These are phyloP conservation scores for Tetragonia tetragonoides DNA, from an alignment of 148 eudicot species.

Conservation along the genomic window DNA sequence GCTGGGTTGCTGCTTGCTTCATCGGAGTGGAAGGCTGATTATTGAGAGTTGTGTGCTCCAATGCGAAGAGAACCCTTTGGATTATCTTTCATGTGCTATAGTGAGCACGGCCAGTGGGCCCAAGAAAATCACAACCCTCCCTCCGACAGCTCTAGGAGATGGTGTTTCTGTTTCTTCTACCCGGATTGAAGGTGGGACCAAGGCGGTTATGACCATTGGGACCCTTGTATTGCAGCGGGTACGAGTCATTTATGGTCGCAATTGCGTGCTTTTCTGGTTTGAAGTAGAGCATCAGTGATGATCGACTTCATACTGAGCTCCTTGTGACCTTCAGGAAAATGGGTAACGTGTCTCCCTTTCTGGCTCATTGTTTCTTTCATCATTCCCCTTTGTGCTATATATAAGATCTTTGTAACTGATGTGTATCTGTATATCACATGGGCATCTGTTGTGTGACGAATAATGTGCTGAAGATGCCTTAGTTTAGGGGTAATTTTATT, in stretches of 20 bases:
- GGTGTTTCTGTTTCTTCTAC: constrained; percentile 76
- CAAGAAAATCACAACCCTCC: constrained; percentile 34
- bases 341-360: not conserved
- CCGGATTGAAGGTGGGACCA: constrained; percentile 92
- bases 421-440: not conserved
- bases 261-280: constrained; percentile 89
- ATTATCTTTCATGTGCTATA: constrained; percentile 88
- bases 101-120: constrained; percentile 59
- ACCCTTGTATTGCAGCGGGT: constrained; percentile 74
- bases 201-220: constrained; percentile 82
- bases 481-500: not conserved
- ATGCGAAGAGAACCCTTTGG: constrained; percentile 84
- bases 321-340: not conserved
- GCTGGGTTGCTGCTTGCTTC: constrained; percentile 95
- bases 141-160: constrained; percentile 48
- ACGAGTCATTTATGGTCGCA: constrained; percentile 74
- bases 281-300: constrained; percentile 57
- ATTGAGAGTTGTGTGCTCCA: constrained; percentile 86
- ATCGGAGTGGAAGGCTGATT: constrained; percentile 82
- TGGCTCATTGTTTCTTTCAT: not conserved
- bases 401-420: not conserved
- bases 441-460: not conserved
- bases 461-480: not conserved
- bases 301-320: not conserved
- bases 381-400: constrained; percentile 1